Base-by-base conservation (phyloP, 495 filamentous ascomycete species). In the Aspergillus affinis region DNA sequence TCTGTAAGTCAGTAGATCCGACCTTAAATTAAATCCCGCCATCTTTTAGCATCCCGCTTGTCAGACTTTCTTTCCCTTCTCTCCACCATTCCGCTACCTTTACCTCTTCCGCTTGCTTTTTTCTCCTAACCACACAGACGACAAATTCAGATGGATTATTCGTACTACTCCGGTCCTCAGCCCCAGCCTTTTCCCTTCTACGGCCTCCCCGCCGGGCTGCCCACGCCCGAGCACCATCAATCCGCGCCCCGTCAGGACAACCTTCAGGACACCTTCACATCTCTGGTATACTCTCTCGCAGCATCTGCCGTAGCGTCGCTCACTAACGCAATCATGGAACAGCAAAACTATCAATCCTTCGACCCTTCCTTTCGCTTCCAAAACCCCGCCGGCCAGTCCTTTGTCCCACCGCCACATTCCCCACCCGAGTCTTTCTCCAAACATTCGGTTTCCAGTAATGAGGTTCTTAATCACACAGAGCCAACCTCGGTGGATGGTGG, bases 401-500 rank as follows among this genome's bases (percentile, higher is more conserved):
- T 74, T 23, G 65, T 70, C 15, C 65, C 72, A 48, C 70, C 72
- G 51, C 71, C 72, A 26, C 79, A 80, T 60, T 81, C 79, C 17
- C 78, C 80, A 44, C 74, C 78, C 21, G 75, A 77, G 51, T 80
- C 79, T 3, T 71, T 72, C 60, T 69, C 72, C 49, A 75, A 73
- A 51, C 69, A 70, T 8, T 78, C 80, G 23, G 66, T 71, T 29
- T 72, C 73, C 27, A 62, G 61, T 60, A 69, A 60, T 70, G 70
- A 76, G 44, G 61, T 59, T 36, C 44, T 58, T 57, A 68, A 65
- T 32, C 59, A 58, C 13, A 47, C 56, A 23, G 69, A 68, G 27
- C 64, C 63, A 3, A 53, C 61, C 3, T 70, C 72, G 41, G 67
- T 69, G 8, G 78, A 80, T 23, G 69, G 63, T 21, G 74, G 72